Conservation (phyloP, 306 rosid genomes). For the Oemleria cerasiformis region DNA sequence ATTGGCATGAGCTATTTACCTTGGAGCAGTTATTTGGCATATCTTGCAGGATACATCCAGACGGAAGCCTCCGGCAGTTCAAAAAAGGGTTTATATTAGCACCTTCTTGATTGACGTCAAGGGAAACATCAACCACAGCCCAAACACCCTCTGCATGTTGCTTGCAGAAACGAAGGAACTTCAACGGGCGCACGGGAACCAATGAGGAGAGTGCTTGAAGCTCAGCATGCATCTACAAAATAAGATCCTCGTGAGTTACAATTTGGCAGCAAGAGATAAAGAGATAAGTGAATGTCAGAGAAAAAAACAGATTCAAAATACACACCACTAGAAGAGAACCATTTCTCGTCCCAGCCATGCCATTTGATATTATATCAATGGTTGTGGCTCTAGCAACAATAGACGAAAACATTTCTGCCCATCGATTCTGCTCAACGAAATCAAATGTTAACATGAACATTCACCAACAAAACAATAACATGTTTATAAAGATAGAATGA, state of each 20-base stretch:
- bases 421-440: conserved; percentile 53
- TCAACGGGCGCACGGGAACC: conserved; percentile 65
- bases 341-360: conserved; percentile 54
- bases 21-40: conserved; percentile 66
- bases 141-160: conserved; percentile 73
- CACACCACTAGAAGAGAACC: conserved; percentile 74
- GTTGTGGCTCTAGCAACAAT: conserved; percentile 57
- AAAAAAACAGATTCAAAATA: conserved; percentile 9
- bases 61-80: conserved; percentile 73
- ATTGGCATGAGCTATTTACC: conserved; percentile 36
- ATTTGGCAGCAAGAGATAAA: background rate
- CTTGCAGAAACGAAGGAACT: conserved; percentile 77
- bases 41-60: conserved; percentile 83
- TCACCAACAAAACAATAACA: background rate
- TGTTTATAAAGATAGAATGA: background rate
- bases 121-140: conserved; percentile 77
- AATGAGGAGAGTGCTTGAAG: conserved; percentile 77
- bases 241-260: conserved; percentile 9
- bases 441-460: background rate
- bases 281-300: background rate
- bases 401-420: conserved; percentile 76
- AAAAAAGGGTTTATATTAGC: conserved; percentile 25
- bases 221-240: conserved; percentile 73
- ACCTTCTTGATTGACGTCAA: conserved; percentile 47
- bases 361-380: conserved; percentile 47